These are phyloP conservation scores for Purshia tridentata DNA, from an alignment of 306 rosid genomes.

Conservation along the genomic window DNA sequence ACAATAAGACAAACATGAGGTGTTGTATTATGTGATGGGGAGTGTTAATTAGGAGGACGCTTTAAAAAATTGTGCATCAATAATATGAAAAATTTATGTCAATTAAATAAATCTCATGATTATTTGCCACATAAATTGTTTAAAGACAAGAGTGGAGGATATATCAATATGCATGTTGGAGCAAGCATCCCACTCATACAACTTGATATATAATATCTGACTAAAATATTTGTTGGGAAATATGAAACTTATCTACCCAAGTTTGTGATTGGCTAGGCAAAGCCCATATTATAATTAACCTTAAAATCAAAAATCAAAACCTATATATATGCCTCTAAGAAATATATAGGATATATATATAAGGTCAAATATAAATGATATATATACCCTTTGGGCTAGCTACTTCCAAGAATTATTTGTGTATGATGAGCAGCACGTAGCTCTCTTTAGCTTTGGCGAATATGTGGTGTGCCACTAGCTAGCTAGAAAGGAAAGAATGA, in stretches of 20 bases:
- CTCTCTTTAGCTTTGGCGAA: no score
- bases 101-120: no score
- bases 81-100: no score
- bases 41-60: no score
- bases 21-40: no score
- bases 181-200: conserved; percentile 7
- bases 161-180: not conserved
- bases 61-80: no score
- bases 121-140: no score
- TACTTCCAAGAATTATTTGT: not conserved
- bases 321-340: not conserved
- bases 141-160: no score
- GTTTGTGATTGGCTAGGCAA: not conserved
- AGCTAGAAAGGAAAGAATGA: not conserved
- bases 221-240: not conserved
- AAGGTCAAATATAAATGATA: not conserved
- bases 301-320: not conserved
- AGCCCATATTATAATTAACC: not conserved
- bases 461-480: not conserved
- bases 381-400: not conserved
- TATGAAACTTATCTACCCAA: not conserved
- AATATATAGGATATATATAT: not conserved
- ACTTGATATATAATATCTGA: not conserved
- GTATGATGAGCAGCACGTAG: no score
- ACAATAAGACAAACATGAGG: not conserved